These are phyloP conservation scores for Kandelia obovata DNA, from an alignment of 345 rosid species.

Conservation along the genomic window DNA sequence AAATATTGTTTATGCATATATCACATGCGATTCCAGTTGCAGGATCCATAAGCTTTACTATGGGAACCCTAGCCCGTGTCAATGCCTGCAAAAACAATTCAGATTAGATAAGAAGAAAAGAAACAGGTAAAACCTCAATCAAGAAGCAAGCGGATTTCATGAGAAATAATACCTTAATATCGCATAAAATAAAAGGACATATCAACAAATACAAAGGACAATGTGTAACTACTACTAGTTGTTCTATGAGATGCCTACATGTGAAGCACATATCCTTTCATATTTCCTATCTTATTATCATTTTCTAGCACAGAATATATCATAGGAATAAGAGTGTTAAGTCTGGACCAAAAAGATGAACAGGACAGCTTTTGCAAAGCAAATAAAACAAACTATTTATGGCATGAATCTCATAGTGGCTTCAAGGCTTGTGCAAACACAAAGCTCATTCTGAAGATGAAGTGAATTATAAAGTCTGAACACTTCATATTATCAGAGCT, in stretches of 20 bases:
- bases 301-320: not conserved
- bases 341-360: not conserved
- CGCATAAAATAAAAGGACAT: not conserved
- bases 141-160: not conserved
- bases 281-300: too few relatives aligned
- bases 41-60: constrained; percentile 98
- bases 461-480: too few relatives aligned
- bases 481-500: too few relatives aligned
- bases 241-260: not conserved
- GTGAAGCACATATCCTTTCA: not conserved
- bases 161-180: not conserved
- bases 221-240: not conserved
- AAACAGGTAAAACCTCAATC: not conserved
- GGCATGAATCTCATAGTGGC: not conserved
- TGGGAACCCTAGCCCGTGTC: constrained; percentile 91
- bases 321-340: not conserved
- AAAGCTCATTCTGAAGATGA: not conserved
- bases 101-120: constrained; percentile 10
- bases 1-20: constrained; percentile 85
- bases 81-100: constrained; percentile 51
- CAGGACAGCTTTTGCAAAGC: not conserved
- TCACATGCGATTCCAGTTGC: constrained; percentile 89
- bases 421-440: not conserved
- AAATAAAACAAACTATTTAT: not conserved
- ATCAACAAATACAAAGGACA: not conserved